Evolutionary conservation across 768 basidiomycete genomes (phyloP), one percentile per base, ranked within the genome.

Genomic region (Termitomyces sp.): DNA sequence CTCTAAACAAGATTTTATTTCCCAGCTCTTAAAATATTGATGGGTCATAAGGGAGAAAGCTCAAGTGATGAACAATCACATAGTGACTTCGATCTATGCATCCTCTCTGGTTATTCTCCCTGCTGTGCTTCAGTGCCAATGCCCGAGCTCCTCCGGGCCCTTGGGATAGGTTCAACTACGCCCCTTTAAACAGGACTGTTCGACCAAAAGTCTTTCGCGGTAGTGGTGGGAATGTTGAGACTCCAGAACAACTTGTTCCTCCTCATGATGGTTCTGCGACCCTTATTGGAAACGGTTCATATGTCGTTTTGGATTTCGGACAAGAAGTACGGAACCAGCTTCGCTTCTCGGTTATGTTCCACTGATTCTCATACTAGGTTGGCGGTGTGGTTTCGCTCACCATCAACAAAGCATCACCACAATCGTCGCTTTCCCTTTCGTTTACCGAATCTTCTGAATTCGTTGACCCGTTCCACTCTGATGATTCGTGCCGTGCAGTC

Each of bases 361-460:
- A 21, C 56, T 44, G 17, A 42, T 17, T 5, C 21, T 37, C 21
- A 50, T n/a, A 21, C 12, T 19, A 75, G 73, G 68, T 73, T 37
- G 71, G 69, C 4, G 73, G 74, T 4, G 61, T 65, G 9, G 56
- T 74, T 3, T 74, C 72, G 1, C 44, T 76, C 14, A 66, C 61
- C 4, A 63, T 73, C 34, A 53, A 66, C 53, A 44, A 61, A 31
- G 65, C 69, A 2, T 66, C 71, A 0, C 42, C 66, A 0, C 51
- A 63, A 4, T 71, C 78, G 1, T 65, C 69, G 5, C 65, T 81
- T n/a, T 72, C 79, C 3, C 67, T 82, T 32, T 75, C 80, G 2
- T 82, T 81, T 67, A 78, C 77, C 0, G 80, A 82, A 62, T 82
- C 80, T 3, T 66, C 80, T 1, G 54, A 74, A 44, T 82, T 80